Conservation (phyloP, 1,284 basidiomycete species). For the Spongispora temasekensis region DNA sequence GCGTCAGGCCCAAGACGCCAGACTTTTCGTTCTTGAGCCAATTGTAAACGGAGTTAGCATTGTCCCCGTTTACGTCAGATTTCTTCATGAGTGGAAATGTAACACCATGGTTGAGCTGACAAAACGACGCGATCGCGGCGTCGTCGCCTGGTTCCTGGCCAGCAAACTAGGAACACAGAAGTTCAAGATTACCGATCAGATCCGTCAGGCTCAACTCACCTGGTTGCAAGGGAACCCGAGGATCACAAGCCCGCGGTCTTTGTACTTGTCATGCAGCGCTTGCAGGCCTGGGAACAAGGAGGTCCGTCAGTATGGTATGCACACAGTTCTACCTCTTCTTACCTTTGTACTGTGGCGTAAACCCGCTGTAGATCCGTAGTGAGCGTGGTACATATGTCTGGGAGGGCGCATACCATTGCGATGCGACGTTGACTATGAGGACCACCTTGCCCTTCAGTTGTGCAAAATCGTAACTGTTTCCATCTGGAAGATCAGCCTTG, state of each 20-base stretch:
- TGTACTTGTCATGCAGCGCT: constrained; percentile 81
- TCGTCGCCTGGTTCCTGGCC: constrained; percentile 79
- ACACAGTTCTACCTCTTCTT: background rate
- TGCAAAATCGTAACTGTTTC: constrained; percentile 58
- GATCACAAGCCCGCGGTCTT: constrained; percentile 72
- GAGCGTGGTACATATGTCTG: background rate
- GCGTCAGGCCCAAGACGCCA: constrained; percentile 70
- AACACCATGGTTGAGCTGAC: constrained; percentile 77
- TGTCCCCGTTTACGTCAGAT: constrained; percentile 88
- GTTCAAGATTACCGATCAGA: background rate
- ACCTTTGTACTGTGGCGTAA: constrained; percentile 88
- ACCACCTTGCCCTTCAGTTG: constrained; percentile 76
- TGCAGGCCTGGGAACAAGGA: constrained; percentile 60
- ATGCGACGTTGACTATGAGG: constrained; percentile 74
- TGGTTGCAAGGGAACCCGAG: constrained; percentile 94
- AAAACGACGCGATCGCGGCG: constrained; percentile 66
- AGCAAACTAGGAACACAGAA: constrained; percentile 67
- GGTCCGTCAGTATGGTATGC: background rate
- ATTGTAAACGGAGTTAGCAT: constrained; percentile 78
- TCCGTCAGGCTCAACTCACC: constrained; percentile 43
- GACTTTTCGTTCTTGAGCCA: constrained; percentile 83
- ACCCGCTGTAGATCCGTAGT: constrained; percentile 54
- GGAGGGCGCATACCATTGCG: constrained; percentile 56
- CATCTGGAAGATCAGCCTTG: constrained; percentile 59
- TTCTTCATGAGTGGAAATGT: constrained; percentile 86